Evolutionary conservation across 2,329 filamentous ascomycete genomes (phyloP), one percentile per base, ranked within the genome.

Genomic region (Cladosporium sp.): DNA sequence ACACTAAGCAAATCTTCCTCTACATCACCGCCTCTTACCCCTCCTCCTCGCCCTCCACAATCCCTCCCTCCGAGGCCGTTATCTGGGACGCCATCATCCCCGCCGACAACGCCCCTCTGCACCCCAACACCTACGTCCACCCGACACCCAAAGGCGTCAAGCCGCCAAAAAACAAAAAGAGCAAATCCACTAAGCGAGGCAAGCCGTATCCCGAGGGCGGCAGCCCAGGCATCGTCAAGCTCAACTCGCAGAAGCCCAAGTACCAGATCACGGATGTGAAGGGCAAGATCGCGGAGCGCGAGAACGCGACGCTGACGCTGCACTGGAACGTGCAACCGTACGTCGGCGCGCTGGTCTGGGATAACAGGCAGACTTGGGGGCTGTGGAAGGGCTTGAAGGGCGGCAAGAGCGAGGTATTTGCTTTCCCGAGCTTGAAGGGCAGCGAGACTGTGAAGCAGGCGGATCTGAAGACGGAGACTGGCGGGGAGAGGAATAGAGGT

Each of bases 271-370:
- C 91, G 4, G 90, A 96, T 69, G 87, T 92, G 9, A 81, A 80
- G 9, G 87, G 91, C 56, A 84, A 84, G 69, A 78, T 97, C 59
- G 87, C 88, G 43, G 79, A 86, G 64, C 77, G 83, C 45, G 75
- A 79, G 46, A 84, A 93, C 67, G 89, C 92, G 53, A 84, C 82
- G 31, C 75, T 98, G 57, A 83, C 85, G 63, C 75, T 97, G 49
- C 86, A 93, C 66, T 98, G 95, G 83, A 97, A 97, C 72, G 87
- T 97, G 55, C 93, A 98, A 77, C 93, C 93, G 32, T 97, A 92
- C 89, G 89, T 98, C 9, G 93, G 93, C 11, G 72, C 86, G 49
- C 72, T 97, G 69, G 86, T 86, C 40, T 98, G 93, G 93, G 85
- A 67, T 33, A 73, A 74, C 52, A 67, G 61, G 62, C 54, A 63